Base-by-base conservation (phyloP, 371 early-diverging fungal genomes). In the Apophysomyces ossiformis region DNA sequence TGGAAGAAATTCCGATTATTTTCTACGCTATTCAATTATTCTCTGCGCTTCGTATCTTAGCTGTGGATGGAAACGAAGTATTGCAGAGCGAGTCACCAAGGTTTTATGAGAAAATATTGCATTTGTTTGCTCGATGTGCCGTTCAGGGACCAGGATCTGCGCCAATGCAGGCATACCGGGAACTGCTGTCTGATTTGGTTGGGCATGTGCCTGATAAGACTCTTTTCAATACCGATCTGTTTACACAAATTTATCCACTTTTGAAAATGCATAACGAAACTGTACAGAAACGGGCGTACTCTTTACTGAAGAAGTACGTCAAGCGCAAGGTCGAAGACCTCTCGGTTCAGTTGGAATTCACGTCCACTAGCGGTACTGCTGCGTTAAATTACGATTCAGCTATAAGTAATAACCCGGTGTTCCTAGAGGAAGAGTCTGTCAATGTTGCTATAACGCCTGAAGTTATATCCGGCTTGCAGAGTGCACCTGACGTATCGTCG, bases 281-380 rank as follows among this genome's bases (percentile, higher is more conserved):
- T 7, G 47, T 83, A n/a, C 84, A 85, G 57, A 77, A 81, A 69
- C 65, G 81, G 26, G 78, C 81, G 0, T 85, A 82, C 58, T 65
- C 65, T 60, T 66, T 85, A 32, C 63, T 86, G 32, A 68, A 75
- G 60, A 81, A 69, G 18, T 74, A 72, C 16, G 54, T 83, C 44
- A 65, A 76, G 7, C 76, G 82, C 36, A 68, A 71, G 35, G 82
- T 77, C 0, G 79, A 84, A 56, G 78, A 74, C 7, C 62, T 85
- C 38, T 82, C 85, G 1, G 77, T 85, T 26, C 69, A 76, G 32
- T 71, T 86, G 45, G 89, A 88, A 50, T 79, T 83, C 35, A 72
- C 68, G 37, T 64, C 65, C 36, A 70, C 69, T 0, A 69, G 41
- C 18, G 75, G 77, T 79, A 76, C 1, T 7, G 2, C 6, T 45